Evolutionary conservation across 768 basidiomycete species (phyloP).

Genomic region (Auriscalpium vulgare): DNA sequence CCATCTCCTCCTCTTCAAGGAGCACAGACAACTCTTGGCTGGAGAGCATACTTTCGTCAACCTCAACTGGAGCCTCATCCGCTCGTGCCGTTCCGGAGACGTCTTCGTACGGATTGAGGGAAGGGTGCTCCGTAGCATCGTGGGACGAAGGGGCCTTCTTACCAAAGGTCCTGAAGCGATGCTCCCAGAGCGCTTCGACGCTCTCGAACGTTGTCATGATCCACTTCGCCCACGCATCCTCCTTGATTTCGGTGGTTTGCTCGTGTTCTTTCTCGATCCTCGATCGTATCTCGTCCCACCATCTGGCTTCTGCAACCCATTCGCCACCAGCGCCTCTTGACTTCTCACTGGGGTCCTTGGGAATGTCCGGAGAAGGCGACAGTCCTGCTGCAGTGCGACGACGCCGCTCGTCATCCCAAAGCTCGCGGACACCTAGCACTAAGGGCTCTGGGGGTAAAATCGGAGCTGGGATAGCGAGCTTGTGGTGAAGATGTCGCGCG

Average conservation of each 20-base stretch:
- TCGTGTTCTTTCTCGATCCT: slow-evolving; percentile 47
- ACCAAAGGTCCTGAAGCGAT: slow-evolving; percentile 45
- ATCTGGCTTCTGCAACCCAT: slow-evolving; percentile 68
- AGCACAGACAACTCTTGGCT: slow-evolving; percentile 39
- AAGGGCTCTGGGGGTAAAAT: slow-evolving; percentile 57
- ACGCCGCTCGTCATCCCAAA: slow-evolving; percentile 94
- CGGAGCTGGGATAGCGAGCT: slow-evolving; percentile 50
- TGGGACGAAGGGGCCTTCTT: slow-evolving; percentile 27
- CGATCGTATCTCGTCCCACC: slow-evolving; percentile 64
- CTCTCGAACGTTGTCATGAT: slow-evolving; percentile 90
- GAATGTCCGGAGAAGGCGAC: slow-evolving; percentile 63
- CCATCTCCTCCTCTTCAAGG: slow-evolving; percentile 25
- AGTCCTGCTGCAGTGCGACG: slow-evolving; percentile 63
- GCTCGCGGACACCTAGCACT: slow-evolving; percentile 81
- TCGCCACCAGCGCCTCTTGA: slow-evolving; percentile 47
- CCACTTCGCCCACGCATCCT: slow-evolving; percentile 56
- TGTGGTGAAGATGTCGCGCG: slow-evolving; percentile 62
- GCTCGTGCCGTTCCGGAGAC: slow-evolving; percentile 4
- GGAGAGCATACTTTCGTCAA: slow-evolving; percentile 44
- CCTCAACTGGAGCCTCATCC: slow-evolving; percentile 33
- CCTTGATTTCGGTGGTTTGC: slow-evolving; percentile 17
- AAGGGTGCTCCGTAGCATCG: slow-evolving; percentile 1
- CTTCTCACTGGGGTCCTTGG: slow-evolving; percentile 59
- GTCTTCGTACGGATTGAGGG: slow-evolving; percentile 7
- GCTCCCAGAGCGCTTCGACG: slow-evolving; percentile 79